These are phyloP conservation scores for Erysimum cheiranthoides DNA, from an alignment of 345 rosid genomes.

Conservation along the genomic window DNA sequence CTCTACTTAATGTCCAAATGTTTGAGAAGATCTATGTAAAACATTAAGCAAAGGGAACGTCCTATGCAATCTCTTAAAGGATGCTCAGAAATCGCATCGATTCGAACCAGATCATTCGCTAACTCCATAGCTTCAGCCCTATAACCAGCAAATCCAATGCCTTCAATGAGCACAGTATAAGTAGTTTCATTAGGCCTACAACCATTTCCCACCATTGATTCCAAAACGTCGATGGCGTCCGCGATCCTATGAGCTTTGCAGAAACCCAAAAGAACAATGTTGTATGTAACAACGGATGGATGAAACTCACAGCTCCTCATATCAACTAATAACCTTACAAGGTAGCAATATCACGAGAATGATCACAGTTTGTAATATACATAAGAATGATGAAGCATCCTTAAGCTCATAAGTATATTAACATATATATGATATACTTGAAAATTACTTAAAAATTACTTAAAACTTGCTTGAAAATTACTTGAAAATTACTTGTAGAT, in stretches of 20 bases:
- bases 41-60: slow-evolving; percentile 74
- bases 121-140: slow-evolving; percentile 77
- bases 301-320: slow-evolving; percentile 64
- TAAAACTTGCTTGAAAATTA: too few species aligned
- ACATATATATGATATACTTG: too few species aligned
- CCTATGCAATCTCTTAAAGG: slow-evolving; percentile 61
- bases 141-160: slow-evolving; percentile 77
- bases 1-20: slow-evolving; percentile 33
- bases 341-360: too few species aligned
- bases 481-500: too few species aligned
- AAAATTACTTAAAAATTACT: too few species aligned
- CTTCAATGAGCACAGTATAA: slow-evolving; percentile 66
- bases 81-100: slow-evolving; percentile 62
- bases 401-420: too few species aligned
- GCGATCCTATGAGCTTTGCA: slow-evolving; percentile 70
- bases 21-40: slow-evolving; percentile 54
- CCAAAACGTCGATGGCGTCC: slow-evolving; percentile 71
- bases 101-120: slow-evolving; percentile 56
- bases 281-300: slow-evolving; percentile 74
- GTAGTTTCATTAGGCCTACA: slow-evolving; percentile 86
- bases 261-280: slow-evolving; percentile 73
- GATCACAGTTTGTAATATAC: too few species aligned
- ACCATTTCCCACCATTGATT: slow-evolving; percentile 65
- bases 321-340: slow-evolving; percentile 53
- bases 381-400: too few species aligned